A percentile compares a stretch with the other conserved stretches of the same genome.
These are phyloP conservation scores for Podospora comata DNA, from an alignment of 495 filamentous ascomycete genomes.

Conservation along the genomic window DNA sequence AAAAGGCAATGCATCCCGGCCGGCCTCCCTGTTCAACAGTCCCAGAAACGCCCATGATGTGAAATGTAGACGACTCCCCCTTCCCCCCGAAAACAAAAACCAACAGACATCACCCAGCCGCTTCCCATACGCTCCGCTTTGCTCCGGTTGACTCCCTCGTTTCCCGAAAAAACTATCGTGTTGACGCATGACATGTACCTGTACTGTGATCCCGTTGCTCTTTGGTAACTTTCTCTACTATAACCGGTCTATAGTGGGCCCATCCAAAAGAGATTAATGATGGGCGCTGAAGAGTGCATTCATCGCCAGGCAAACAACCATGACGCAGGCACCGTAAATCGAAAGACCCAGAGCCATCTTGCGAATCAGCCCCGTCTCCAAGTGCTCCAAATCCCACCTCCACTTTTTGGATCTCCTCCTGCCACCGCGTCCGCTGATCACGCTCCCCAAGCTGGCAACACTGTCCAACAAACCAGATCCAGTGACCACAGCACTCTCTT, in stretches of 20 bases:
- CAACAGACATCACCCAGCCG: background rate
- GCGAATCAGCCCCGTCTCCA: constrained; percentile 58
- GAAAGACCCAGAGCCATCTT: constrained; percentile 71
- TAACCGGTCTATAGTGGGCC: background rate
- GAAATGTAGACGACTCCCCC: background rate
- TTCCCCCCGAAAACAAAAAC: background rate
- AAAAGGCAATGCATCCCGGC: background rate
- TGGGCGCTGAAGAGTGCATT: constrained; percentile 50
- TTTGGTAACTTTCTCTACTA: background rate
- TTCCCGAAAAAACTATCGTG: background rate
- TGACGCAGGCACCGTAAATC: constrained; percentile 80
- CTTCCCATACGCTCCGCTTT: background rate
- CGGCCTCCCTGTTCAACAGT: background rate
- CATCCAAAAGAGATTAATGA: constrained; percentile 4
- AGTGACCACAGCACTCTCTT: constrained; percentile 31
- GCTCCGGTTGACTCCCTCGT: background rate
- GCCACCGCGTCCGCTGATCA: constrained; percentile 31
- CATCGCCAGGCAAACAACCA: constrained; percentile 81
- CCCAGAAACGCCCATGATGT: background rate
- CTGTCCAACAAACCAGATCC: constrained; percentile 48
- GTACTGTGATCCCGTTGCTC: background rate
- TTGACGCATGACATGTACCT: background rate
- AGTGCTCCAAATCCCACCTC: constrained; percentile 50
- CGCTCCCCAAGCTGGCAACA: constrained; percentile 45
- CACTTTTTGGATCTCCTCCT: constrained; percentile 34